These are phyloP conservation scores for Ustilaginoidea virens DNA, from an alignment of 2,329 filamentous ascomycete species.

Conservation along the genomic window DNA sequence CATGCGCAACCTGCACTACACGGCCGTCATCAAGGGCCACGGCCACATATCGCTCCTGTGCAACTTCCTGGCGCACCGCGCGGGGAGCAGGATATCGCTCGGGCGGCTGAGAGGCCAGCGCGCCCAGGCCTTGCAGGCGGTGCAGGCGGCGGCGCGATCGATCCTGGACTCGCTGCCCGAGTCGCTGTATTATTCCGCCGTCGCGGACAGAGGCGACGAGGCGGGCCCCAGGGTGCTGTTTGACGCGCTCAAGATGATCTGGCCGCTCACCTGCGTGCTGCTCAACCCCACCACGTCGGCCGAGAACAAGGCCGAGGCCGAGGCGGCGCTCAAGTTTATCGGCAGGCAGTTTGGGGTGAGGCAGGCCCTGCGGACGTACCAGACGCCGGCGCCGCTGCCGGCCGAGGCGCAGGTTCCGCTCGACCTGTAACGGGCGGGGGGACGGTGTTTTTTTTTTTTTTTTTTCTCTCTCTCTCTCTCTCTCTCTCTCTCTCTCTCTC, in stretches of 20 bases:
- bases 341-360: slow-evolving; percentile 21
- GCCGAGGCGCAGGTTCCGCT: slow-evolving; percentile 12
- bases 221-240: slow-evolving; percentile 18
- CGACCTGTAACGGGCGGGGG: not conserved
- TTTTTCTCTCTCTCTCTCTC: too few species aligned
- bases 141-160: slow-evolving; percentile 13
- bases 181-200: slow-evolving; percentile 13
- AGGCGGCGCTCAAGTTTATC: slow-evolving; percentile 15
- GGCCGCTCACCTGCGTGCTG: slow-evolving; percentile 20
- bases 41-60: slow-evolving; percentile 16
- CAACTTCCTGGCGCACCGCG: slow-evolving; percentile 20
- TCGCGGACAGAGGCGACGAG: slow-evolving; percentile 9
- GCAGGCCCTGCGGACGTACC: slow-evolving; percentile 16
- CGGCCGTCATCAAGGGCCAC: slow-evolving; percentile 20
- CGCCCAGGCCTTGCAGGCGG: slow-evolving; percentile 11
- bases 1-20: slow-evolving; percentile 17
- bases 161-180: slow-evolving; percentile 14
- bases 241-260: slow-evolving; percentile 21
- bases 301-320: slow-evolving; percentile 14
- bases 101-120: slow-evolving; percentile 14
- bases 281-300: slow-evolving; percentile 13
- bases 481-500: too few species aligned
- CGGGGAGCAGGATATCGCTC: slow-evolving; percentile 9
- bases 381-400: slow-evolving; percentile 10
- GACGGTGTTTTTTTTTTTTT: too few species aligned